A percentile compares a stretch with the other conserved stretches of the same genome.
Evolutionary conservation across 176 grass and related monocot genomes (phyloP).

Genomic region (Carex cristatella): DNA sequence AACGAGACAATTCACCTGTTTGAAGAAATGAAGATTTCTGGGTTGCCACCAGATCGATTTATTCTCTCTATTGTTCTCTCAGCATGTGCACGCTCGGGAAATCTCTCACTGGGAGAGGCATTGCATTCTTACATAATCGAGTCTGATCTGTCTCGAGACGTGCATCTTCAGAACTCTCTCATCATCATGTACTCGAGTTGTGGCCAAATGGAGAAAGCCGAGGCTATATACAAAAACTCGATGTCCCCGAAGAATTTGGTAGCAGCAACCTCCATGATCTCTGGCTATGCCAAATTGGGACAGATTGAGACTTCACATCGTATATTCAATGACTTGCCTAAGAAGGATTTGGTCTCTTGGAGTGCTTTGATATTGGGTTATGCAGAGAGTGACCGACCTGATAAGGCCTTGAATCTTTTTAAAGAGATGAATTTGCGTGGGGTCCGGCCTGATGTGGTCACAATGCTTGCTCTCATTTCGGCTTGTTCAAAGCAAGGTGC

Average conservation of each 20-base stretch:
- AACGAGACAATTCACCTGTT: constrained; percentile 58
- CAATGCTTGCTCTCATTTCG: constrained; percentile 67
- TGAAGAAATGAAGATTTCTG: constrained; percentile 68
- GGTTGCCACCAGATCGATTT: constrained; percentile 52
- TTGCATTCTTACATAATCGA: constrained; percentile 69
- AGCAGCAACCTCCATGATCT: constrained; percentile 64
- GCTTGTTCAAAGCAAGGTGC: constrained; percentile 64
- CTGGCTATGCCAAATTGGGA: constrained; percentile 64
- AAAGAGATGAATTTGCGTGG: constrained; percentile 47
- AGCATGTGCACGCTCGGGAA: constrained; percentile 41
- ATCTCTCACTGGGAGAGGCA: constrained; percentile 39
- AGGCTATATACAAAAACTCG: constrained; percentile 42
- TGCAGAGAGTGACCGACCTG: constrained; percentile 45
- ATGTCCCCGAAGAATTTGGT: constrained; percentile 44
- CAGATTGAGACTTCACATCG: constrained; percentile 45
- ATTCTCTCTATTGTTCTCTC: constrained; percentile 63
- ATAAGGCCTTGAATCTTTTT: constrained; percentile 62
- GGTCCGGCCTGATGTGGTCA: constrained; percentile 51
- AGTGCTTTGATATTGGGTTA: constrained; percentile 88
- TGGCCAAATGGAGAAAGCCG: constrained; percentile 45
- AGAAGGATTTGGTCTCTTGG: constrained; percentile 78
- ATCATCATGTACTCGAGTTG: constrained; percentile 70
- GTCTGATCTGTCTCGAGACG: constrained; percentile 31
- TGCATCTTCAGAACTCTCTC: constrained; percentile 53
- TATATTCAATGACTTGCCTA: constrained; percentile 69